Conservation (phyloP, 208 protist genomes). For the Porcisia deanei region DNA sequence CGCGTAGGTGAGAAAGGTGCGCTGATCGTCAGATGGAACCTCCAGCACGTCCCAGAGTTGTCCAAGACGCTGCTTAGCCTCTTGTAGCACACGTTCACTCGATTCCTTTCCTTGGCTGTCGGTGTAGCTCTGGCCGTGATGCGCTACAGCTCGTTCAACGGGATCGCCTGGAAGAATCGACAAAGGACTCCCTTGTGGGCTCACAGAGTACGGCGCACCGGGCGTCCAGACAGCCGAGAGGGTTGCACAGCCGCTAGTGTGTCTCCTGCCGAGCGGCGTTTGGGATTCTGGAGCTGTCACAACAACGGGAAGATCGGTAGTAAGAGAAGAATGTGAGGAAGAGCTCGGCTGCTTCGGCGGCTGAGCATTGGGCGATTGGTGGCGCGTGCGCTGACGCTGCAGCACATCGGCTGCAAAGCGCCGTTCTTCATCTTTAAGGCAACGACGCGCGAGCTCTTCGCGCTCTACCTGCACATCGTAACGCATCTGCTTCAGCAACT, state of each 20-base stretch:
- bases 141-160: not conserved
- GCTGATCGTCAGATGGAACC: conserved; percentile 42
- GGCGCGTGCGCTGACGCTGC: conserved; percentile 20
- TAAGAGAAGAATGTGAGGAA: not conserved
- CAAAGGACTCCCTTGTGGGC: not conserved
- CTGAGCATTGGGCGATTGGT: not conserved
- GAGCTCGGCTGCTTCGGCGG: not conserved
- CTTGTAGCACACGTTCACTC: not conserved
- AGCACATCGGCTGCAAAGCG: conserved; percentile 40
- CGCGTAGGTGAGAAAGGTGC: conserved; percentile 19
- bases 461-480: conserved; percentile 35
- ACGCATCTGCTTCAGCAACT: conserved; percentile 9
- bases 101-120: not conserved
- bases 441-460: conserved; percentile 39
- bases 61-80: conserved; percentile 21
- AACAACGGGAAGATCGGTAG: not conserved
- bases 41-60: conserved; percentile 67
- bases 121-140: not conserved
- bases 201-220: not conserved
- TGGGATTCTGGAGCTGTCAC: conserved; percentile 2
- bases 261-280: not conserved
- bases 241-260: not conserved
- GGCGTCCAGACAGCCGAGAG: conserved; percentile 4
- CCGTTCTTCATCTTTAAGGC: conserved; percentile 55
- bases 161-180: conserved; percentile 13